Percentiles rank a stretch among this genome's conserved stretches.
Evolutionary conservation across 1,284 basidiomycete genomes (phyloP).

Genomic region (Blastosporella zonata): DNA sequence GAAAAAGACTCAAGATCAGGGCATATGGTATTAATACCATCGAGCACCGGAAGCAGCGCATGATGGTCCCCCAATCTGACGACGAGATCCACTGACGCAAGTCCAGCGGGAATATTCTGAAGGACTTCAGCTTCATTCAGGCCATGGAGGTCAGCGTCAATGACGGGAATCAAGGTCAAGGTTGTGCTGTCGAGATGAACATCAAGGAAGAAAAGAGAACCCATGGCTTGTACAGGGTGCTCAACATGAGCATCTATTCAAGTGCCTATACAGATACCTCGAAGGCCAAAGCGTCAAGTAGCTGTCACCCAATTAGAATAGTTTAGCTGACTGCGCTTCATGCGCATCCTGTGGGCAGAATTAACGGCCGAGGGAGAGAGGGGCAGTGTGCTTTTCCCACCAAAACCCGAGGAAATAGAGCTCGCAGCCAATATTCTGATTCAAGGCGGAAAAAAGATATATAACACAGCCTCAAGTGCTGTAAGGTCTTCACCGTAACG

Average conservation of each 20-base stretch:
- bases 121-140: neutral
- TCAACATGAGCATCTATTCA: neutral
- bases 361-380: too few species aligned
- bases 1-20: neutral
- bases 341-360: too few species aligned
- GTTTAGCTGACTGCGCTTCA: too few species aligned
- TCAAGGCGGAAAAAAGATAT: too few species aligned
- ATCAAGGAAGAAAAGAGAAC: neutral
- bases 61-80: neutral
- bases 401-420: neutral
- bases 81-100: neutral
- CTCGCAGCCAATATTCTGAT: neutral
- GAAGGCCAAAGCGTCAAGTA: constrained; percentile 7
- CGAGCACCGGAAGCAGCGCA: neutral
- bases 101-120: neutral
- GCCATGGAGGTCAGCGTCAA: neutral
- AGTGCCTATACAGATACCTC: neutral
- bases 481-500: neutral
- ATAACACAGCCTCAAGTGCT: neutral
- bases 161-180: neutral
- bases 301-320: too few species aligned
- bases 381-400: neutral
- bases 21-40: neutral
- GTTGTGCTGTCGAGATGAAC: neutral
- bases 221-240: constrained; percentile 1